Evolutionary conservation across 768 basidiomycete genomes (phyloP), one percentile per base, ranked within the genome.

Genomic region (Albatrellus ellisii): DNA sequence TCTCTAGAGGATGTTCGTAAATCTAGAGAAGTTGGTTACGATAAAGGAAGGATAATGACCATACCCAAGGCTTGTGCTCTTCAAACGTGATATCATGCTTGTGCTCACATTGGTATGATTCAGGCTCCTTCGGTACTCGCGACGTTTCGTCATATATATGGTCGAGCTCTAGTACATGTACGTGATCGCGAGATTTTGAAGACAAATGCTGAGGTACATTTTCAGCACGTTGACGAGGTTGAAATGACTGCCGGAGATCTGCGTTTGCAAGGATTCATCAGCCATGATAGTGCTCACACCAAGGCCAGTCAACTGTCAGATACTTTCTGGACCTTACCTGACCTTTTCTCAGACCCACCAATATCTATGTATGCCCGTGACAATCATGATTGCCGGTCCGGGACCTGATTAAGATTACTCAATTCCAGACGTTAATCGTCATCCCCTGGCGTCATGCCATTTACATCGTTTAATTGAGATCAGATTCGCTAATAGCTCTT

Each of bases 251-350:
- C 59, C n/a, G 77, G 63, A 7, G 61, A 65, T 12, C 59, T 81
- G 52, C 70, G 58, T 33, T 61, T 88, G 6, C 65, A 79, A 43
- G 94, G 94, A 0, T 97, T 98, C 56, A 76, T 95, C 43, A 85
- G 87, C 55, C 65, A 89, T 4, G 70, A 74, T 14, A 86, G 87
- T 6, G 72, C 80, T 18, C 61, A 67, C 46, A 79, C 85, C 17
- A 89, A 81, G 66, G 90, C 79, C 46, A 42, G 52, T 46, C n/a
- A n/a, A 43, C 50, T 52, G 8, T 38, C 38, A 49, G 45, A 37
- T 39, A 21, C n/a, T 34, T 21, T 34, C 24, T 34, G 34, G 22
- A 42, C 42, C 47, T 51, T 48, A 46, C 32, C 48, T 28, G 45
- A 32, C 47, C 57, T 47, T 46, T 21, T 46, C 25, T 43, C 55